These are phyloP conservation scores for Chrysanthemum seticuspe DNA, from an alignment of 129 eudicot genomes.

Conservation along the genomic window DNA sequence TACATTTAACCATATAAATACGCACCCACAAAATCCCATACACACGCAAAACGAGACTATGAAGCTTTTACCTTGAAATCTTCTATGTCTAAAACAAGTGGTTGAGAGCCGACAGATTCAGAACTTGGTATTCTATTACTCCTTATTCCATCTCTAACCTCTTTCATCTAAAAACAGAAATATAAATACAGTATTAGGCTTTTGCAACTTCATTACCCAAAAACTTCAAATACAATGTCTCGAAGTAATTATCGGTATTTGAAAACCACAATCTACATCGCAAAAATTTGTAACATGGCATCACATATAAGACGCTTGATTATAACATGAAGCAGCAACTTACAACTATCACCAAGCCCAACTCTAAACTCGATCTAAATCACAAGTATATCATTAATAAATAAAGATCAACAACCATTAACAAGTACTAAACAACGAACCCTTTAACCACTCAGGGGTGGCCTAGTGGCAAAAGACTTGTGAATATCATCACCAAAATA, in stretches of 20 bases:
- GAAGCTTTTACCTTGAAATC: constrained; percentile 73
- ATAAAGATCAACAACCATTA: neutral
- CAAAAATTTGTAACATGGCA: constrained; percentile 17
- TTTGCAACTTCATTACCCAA: constrained; percentile 6
- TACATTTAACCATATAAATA: constrained; percentile 6
- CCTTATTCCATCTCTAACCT: constrained; percentile 51
- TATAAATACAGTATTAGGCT: constrained; percentile 15
- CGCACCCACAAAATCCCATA: neutral
- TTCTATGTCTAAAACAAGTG: constrained; percentile 75
- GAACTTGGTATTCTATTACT: constrained; percentile 41
- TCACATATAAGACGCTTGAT: constrained; percentile 1
- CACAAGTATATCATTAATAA: neutral
- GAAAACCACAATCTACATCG: constrained; percentile 12
- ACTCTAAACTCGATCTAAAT: neutral
- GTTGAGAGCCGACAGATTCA: constrained; percentile 48
- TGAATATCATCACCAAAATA: too few relatives aligned
- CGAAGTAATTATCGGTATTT: constrained; percentile 1
- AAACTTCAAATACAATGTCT: constrained; percentile 2
- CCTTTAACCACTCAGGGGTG: neutral
- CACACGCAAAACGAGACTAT: neutral
- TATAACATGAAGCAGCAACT: neutral
- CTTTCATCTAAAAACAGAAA: constrained; percentile 62
- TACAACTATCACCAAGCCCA: neutral
- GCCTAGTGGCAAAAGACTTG: too few relatives aligned
- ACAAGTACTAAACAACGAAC: neutral